phyloP scores from a whole-genome alignment of 2,329 filamentous ascomycete genomes.

The Trichoderma gracile region DNA sequence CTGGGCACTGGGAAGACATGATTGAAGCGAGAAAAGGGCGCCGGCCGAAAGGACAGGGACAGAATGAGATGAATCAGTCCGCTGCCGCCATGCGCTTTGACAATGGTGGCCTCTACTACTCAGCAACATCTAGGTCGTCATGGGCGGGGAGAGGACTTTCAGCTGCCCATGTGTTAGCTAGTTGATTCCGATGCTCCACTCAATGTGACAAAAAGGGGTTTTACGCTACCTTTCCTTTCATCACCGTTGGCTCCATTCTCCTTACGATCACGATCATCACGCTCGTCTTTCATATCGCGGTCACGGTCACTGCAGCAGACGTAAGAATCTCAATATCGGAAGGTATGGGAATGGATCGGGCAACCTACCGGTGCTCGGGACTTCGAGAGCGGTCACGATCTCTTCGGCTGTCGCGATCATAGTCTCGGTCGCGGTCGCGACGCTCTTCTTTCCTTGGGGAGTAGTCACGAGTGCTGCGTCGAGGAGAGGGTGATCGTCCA shows the following conservation, averaged over 20 bases:
- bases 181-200: background rate
- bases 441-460: slow-evolving; percentile 89
- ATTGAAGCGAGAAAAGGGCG: slow-evolving; percentile 11
- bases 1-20: slow-evolving; percentile 15
- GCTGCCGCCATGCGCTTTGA: slow-evolving; percentile 15
- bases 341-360: background rate
- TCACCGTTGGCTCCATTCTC: slow-evolving; percentile 82
- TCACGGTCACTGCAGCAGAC: slow-evolving; percentile 50
- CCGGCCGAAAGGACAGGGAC: background rate
- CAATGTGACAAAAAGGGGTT: background rate
- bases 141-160: slow-evolving; percentile 81
- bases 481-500: slow-evolving; percentile 75
- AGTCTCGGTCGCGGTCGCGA: slow-evolving; percentile 75
- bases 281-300: slow-evolving; percentile 62
- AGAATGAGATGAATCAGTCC: background rate
- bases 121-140: slow-evolving; percentile 94
- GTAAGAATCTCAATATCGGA: slow-evolving; percentile 35
- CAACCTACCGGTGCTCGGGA: slow-evolving; percentile 59
- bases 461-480: slow-evolving; percentile 74
- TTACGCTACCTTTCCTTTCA: slow-evolving; percentile 76
- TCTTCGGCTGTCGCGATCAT: slow-evolving; percentile 72
- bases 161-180: slow-evolving; percentile 36
- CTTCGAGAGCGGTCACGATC: slow-evolving; percentile 76
- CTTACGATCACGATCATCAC: slow-evolving; percentile 71
- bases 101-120: slow-evolving; percentile 48